Conservation (phyloP, 2,329 filamentous ascomycete species). For the Botrytis tulipae region DNA sequence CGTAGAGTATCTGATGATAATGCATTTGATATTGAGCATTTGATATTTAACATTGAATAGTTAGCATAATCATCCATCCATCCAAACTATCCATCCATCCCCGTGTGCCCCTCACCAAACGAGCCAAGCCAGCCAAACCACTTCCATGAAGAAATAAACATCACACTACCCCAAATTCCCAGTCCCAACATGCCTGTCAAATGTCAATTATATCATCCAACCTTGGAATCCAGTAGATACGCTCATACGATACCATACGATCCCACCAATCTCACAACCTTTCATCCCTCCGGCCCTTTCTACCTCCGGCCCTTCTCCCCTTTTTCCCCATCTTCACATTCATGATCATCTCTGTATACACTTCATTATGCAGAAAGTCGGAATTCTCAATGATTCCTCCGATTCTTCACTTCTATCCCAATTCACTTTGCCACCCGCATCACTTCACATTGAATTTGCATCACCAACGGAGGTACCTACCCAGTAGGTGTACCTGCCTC, state of each 20-base stretch:
- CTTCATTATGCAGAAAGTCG: slow-evolving; percentile 21
- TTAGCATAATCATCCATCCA: background rate
- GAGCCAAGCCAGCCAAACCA: background rate
- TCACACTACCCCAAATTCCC: background rate
- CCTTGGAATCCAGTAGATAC: too few species aligned
- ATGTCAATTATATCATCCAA: background rate
- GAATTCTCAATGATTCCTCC: background rate
- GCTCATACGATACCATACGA: background rate
- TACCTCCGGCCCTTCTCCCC: background rate
- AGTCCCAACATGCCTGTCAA: background rate
- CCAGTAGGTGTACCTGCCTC: background rate
- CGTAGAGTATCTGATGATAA: too few species aligned
- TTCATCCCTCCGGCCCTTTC: background rate
- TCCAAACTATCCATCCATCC: background rate
- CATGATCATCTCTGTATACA: slow-evolving; percentile 14
- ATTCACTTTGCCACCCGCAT: background rate
- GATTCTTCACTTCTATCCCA: background rate
- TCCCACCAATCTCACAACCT: background rate
- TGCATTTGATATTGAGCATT: background rate
- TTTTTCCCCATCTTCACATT: background rate
- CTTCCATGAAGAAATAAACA: background rate
- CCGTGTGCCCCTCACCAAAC: too few species aligned
- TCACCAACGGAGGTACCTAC: background rate
- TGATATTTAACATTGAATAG: background rate
- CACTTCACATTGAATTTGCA: background rate